A percentile compares a stretch with the other conserved stretches of the same genome.
phyloP scores from a whole-genome alignment of 2,329 filamentous ascomycete species.

The Alternaria longipes region DNA sequence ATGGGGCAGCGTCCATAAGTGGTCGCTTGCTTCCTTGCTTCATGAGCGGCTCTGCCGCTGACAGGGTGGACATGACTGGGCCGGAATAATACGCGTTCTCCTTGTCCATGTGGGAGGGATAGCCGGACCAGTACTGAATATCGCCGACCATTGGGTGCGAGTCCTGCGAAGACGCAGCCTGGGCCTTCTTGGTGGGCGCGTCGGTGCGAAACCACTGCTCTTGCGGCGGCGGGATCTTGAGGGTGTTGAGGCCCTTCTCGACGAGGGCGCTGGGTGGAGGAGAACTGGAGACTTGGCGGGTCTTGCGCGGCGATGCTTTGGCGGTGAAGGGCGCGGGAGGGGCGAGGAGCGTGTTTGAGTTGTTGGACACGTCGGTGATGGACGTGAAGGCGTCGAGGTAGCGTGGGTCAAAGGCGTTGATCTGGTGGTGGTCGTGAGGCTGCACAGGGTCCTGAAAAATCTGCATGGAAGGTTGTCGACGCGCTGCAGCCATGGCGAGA shows the following conservation, averaged over 20 bases:
- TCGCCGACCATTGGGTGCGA: slow-evolving; percentile 56
- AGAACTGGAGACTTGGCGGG: slow-evolving; percentile 64
- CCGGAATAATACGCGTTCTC: slow-evolving; percentile 58
- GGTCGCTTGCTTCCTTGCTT: slow-evolving; percentile 63
- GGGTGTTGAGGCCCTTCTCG: slow-evolving; percentile 71
- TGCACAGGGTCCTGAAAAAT: slow-evolving; percentile 66
- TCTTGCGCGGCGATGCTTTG: slow-evolving; percentile 75
- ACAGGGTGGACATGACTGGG: slow-evolving; percentile 43
- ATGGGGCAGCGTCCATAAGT: slow-evolving; percentile 76
- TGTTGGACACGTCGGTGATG: slow-evolving; percentile 58
- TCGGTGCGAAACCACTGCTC: slow-evolving; percentile 67
- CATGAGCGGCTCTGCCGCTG: slow-evolving; percentile 38
- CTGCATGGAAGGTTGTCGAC: slow-evolving; percentile 64
- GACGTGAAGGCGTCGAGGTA: slow-evolving; percentile 58
- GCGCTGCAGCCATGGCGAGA: slow-evolving; percentile 63
- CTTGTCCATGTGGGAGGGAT: slow-evolving; percentile 57
- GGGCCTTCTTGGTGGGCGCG: slow-evolving; percentile 71
- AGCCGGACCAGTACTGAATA: slow-evolving; percentile 62
- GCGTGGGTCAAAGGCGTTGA: slow-evolving; percentile 61
- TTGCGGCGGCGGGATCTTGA: slow-evolving; percentile 72
- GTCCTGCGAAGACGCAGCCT: slow-evolving; percentile 57
- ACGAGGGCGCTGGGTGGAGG: slow-evolving; percentile 67
- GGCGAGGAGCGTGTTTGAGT: slow-evolving; percentile 73
- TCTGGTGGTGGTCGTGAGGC: slow-evolving; percentile 54
- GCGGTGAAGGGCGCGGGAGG: slow-evolving; percentile 63